These are phyloP conservation scores for Sphagnurus paluster DNA, from an alignment of 1,284 basidiomycete species.

Conservation along the genomic window DNA sequence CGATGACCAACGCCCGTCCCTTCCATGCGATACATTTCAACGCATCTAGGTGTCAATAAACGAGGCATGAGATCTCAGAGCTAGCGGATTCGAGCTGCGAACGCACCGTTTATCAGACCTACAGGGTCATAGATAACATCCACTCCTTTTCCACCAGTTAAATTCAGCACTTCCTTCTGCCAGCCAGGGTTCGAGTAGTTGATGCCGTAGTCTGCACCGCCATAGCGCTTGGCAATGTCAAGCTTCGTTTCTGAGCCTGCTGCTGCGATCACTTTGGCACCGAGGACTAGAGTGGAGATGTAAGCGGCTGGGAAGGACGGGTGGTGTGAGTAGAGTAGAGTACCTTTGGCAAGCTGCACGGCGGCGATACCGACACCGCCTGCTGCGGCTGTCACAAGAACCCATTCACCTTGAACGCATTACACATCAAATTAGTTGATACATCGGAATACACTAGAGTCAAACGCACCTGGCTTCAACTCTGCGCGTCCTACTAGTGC, in stretches of 20 bases:
- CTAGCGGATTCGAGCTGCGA: conserved; percentile 6
- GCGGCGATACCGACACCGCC: conserved; percentile 93
- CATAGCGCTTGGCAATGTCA: conserved; percentile 64
- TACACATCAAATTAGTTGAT: conserved; percentile 7
- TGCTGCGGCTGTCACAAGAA: conserved; percentile 86
- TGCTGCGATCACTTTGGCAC: conserved; percentile 80
- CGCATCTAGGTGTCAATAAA: conserved; percentile 49
- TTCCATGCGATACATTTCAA: conserved; percentile 96
- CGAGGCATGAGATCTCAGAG: conserved; percentile 17
- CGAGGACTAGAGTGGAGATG: conserved; percentile 47
- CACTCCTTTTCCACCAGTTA: conserved; percentile 82
- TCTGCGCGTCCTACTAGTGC: conserved; percentile 84
- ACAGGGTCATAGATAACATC: conserved; percentile 92
- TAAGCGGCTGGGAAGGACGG: conserved; percentile 9
- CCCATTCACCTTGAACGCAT: conserved; percentile 71
- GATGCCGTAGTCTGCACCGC: conserved; percentile 70
- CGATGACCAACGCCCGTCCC: conserved; percentile 88
- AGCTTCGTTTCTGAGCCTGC: conserved; percentile 71
- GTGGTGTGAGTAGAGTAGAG: neutral
- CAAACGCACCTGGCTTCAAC: conserved; percentile 60
- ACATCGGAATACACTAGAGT: neutral
- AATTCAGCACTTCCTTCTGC: conserved; percentile 73
- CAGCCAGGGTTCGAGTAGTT: conserved; percentile 69
- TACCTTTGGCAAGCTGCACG: conserved; percentile 87
- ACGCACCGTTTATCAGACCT: conserved; percentile 67